Conservation (phyloP, 1,139 yeast genomes). For the Hyphopichia wangnamkhiaoensis region DNA sequence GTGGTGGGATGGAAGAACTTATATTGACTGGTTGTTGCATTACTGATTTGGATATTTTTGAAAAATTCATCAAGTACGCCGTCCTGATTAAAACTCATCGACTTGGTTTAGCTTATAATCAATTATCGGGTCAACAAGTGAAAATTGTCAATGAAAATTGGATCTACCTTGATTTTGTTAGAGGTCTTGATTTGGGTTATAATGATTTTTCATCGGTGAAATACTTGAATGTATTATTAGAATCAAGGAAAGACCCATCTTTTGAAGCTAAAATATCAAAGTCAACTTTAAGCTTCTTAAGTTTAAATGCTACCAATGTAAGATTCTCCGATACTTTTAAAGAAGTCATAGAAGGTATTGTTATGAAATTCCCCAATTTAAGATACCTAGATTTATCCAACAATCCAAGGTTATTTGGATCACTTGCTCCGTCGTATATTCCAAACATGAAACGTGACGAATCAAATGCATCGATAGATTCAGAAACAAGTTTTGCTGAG, state of each 20-base stretch:
- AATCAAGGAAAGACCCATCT: conserved; percentile 18
- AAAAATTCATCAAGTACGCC: conserved; percentile 56
- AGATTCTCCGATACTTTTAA: conserved; percentile 33
- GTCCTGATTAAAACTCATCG: conserved; percentile 52
- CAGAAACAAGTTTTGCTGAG: conserved; percentile 4
- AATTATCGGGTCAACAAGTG: conserved; percentile 52
- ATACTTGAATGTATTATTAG: conserved; percentile 28
- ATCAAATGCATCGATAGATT: not conserved
- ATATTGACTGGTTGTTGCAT: conserved; percentile 74
- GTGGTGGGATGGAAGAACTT: conserved; percentile 74
- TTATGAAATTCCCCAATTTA: conserved; percentile 50
- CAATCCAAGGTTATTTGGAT: conserved; percentile 57
- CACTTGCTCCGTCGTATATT: conserved; percentile 7
- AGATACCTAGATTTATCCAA: conserved; percentile 69
- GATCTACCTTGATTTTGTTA: conserved; percentile 35
- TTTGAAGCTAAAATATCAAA: conserved; percentile 23
- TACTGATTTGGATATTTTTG: conserved; percentile 53
- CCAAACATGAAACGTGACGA: not conserved
- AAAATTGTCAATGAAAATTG: conserved; percentile 46
- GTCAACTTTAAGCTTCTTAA: conserved; percentile 55
- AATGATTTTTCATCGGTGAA: conserved; percentile 55
- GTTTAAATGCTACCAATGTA: conserved; percentile 69
- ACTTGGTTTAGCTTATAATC: conserved; percentile 71
- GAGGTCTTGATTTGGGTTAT: conserved; percentile 71
- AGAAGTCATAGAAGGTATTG: conserved; percentile 30